A percentile compares a stretch with the other conserved stretches of the same genome.
phyloP scores from a whole-genome alignment of 225 moss, liverwort and hornwort species.

The Takakia lepidozioides region DNA sequence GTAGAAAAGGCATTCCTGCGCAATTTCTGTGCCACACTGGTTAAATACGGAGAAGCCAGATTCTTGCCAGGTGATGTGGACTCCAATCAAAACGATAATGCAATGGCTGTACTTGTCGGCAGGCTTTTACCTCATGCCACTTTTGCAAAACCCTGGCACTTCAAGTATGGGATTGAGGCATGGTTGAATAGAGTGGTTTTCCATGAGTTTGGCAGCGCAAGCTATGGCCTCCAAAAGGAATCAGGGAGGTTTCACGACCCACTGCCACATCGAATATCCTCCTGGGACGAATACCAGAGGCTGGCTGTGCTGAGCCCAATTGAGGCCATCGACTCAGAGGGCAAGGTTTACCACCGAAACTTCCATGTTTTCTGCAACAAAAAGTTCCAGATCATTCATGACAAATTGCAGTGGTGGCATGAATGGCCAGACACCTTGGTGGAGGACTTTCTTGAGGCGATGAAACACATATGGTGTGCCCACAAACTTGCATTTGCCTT shows the following conservation, averaged over 20 bases:
- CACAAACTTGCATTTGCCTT: slow-evolving; percentile 44
- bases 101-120: slow-evolving; percentile 20
- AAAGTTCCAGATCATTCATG: slow-evolving; percentile 41
- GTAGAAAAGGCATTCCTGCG: slow-evolving; percentile 49
- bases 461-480: slow-evolving; percentile 52
- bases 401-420: slow-evolving; percentile 54
- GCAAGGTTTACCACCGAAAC: slow-evolving; percentile 14
- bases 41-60: slow-evolving; percentile 37
- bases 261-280: slow-evolving; percentile 21
- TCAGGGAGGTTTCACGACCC: slow-evolving; percentile 29
- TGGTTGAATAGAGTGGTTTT: slow-evolving; percentile 44
- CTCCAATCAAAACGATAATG: slow-evolving; percentile 8
- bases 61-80: slow-evolving; percentile 11
- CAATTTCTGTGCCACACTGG: slow-evolving; percentile 32
- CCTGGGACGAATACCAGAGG: slow-evolving; percentile 47
- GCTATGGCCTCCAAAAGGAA: slow-evolving; percentile 29
- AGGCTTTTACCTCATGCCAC: slow-evolving; percentile 32
- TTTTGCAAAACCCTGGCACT: slow-evolving; percentile 50
- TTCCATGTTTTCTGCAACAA: slow-evolving; percentile 49
- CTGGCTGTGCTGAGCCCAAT: slow-evolving; percentile 35
- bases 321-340: slow-evolving; percentile 41
- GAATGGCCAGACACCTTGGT: slow-evolving; percentile 42
- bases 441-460: slow-evolving; percentile 56
- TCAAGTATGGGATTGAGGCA: slow-evolving; percentile 48
- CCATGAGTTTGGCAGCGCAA: slow-evolving; percentile 37